Percentiles rank a stretch among this genome's conserved stretches.
Conservation (phyloP, 2,329 filamentous ascomycete genomes). For the Hypoxylon sp. region DNA sequence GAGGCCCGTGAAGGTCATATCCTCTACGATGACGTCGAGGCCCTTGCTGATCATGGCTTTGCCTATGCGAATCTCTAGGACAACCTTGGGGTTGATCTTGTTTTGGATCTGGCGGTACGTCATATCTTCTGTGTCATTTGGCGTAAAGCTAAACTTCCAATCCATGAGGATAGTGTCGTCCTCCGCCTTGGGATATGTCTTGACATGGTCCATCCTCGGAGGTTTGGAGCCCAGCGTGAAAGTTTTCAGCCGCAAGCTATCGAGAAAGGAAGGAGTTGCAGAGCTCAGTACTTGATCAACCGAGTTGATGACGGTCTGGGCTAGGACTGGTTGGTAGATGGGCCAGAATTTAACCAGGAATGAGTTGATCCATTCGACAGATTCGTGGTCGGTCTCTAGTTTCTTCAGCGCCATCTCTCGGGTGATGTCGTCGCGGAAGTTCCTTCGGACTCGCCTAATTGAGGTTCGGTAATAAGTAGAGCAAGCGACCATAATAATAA, state of each 20-base stretch:
- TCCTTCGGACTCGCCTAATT: conserved; percentile 90
- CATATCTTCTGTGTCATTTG: conserved; percentile 93
- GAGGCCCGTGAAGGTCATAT: conserved; percentile 94
- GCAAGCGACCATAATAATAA: conserved; percentile 92
- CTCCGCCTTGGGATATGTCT: conserved; percentile 95
- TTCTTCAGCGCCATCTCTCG: conserved; percentile 89
- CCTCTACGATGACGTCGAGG: conserved; percentile 96
- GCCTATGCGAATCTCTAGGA: conserved; percentile 93
- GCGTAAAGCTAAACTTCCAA: conserved; percentile 99
- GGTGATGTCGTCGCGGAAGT: conserved; percentile 94
- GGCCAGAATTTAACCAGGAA: conserved; percentile 99
- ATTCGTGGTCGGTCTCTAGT: conserved; percentile 91
- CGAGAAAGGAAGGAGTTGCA: conserved; percentile 90
- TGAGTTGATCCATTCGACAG: conserved; percentile 98
- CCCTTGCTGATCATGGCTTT: conserved; percentile 98
- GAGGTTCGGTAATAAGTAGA: conserved; percentile 98
- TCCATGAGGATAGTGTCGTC: conserved; percentile 98
- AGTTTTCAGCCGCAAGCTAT: conserved; percentile 92
- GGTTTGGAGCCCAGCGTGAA: conserved; percentile 97
- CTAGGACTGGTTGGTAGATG: conserved; percentile 95
- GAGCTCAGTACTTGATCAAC: conserved; percentile 97
- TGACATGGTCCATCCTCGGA: conserved; percentile 96
- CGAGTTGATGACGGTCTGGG: conserved; percentile 90
- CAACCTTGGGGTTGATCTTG: conserved; percentile 97
- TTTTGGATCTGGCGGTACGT: conserved; percentile 91